Percentiles rank a stretch among this genome's conserved stretches.
phyloP scores from a whole-genome alignment of 768 basidiomycete genomes.

The Lactarius evosmus region DNA sequence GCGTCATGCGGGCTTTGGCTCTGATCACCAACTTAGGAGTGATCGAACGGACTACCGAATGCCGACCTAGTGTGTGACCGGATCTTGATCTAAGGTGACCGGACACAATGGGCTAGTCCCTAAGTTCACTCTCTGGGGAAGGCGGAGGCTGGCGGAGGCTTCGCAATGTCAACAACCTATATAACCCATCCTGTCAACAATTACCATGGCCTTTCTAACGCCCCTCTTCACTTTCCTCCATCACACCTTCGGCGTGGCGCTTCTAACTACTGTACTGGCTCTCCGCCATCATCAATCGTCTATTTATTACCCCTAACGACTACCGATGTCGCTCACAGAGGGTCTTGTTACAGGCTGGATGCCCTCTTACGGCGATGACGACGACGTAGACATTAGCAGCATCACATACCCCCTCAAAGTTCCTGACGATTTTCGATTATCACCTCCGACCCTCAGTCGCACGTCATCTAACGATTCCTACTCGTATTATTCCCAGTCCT shows the following conservation, averaged over 20 bases:
- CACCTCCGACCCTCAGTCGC: conserved; percentile 16
- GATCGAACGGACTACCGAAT: conserved; percentile 15
- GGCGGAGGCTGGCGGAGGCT: not conserved
- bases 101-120: conserved; percentile 20
- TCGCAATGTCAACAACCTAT: conserved; percentile 17
- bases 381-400: conserved; percentile 23
- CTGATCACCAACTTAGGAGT: conserved; percentile 19
- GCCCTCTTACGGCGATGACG: conserved; percentile 25
- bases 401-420: conserved; percentile 14
- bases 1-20: not conserved
- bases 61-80: not conserved
- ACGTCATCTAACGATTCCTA: conserved; percentile 22
- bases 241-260: not conserved
- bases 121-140: conserved; percentile 5
- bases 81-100: conserved; percentile 24
- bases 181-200: conserved; percentile 13
- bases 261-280: conserved; percentile 2
- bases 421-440: conserved; percentile 3
- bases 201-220: not conserved
- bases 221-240: not conserved
- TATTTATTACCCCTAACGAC: conserved; percentile 25
- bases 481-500: not conserved
- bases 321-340: conserved; percentile 23
- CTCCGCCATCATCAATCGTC: not conserved
- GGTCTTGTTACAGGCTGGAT: conserved; percentile 27